Evolutionary conservation across 2,329 filamentous ascomycete species (phyloP).

Genomic region (Ophiostoma piceae): DNA sequence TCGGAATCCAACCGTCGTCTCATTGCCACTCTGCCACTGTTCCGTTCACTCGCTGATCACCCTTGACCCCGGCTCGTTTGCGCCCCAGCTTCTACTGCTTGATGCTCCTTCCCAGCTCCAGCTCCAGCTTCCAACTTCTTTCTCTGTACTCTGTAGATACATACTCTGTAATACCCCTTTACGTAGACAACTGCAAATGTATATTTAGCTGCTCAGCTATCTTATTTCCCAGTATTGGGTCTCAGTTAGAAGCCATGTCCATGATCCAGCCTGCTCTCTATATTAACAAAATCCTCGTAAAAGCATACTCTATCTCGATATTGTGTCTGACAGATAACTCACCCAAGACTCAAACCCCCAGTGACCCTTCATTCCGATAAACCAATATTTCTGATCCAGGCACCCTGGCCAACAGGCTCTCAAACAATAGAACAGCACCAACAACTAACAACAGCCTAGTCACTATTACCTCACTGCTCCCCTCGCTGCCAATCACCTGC

Average conservation of each 20-base stretch:
- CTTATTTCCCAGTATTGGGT: background rate
- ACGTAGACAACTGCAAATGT: background rate
- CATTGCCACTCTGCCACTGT: background rate
- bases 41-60: background rate
- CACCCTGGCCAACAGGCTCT: background rate
- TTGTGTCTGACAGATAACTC: background rate
- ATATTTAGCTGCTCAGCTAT: background rate
- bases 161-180: background rate
- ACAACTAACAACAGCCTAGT: background rate
- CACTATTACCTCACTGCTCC: background rate
- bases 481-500: background rate
- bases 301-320: background rate
- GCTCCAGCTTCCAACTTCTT: background rate
- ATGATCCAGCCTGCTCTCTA: background rate
- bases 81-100: background rate
- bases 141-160: background rate
- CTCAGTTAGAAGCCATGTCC: background rate
- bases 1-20: background rate
- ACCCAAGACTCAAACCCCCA: background rate
- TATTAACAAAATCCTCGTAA: background rate
- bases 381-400: constrained; percentile 12
- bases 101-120: too few species aligned
- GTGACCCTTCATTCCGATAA: background rate
- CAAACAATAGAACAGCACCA: background rate
- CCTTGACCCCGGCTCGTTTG: constrained; percentile 6